Evolutionary conservation across 768 basidiomycete species (phyloP), one percentile per base, ranked within the genome.

Genomic region (Punctularia strigosozonata): DNA sequence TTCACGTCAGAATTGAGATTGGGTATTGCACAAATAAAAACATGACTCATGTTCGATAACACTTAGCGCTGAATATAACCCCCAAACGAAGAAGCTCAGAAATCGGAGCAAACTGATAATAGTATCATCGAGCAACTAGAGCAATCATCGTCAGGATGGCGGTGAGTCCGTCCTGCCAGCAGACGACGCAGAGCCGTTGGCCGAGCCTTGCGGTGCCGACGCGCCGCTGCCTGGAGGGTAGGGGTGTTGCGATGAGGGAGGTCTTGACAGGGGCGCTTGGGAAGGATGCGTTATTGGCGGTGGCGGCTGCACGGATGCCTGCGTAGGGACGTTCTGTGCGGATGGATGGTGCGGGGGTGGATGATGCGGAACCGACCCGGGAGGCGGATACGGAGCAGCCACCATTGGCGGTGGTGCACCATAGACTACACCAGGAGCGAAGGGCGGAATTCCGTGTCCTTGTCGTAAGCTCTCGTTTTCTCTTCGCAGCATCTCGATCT

Each of bases 401-500:
- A 73, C 65, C 22, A 65, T 58, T 68, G 61, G 45, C 32, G 69
- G 65, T 12, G 71, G 64, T 6, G 59, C 70, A 35, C n/a, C n/a
- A n/a, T n/a, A n/a, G n/a, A n/a, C n/a, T n/a, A n/a, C n/a, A n/a
- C 64, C 59, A 17, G 72, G 59, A 43, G 65, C 59, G 50, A 75
- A 78, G 2, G 68, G 55, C 22, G 56, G 52, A 26, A 60, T 64
- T 31, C 77, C 80, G 51, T 76, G 69, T 31, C 77, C 80, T 52
- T 76, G 69, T 36, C 80, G 80, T 40, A 72, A 42, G 43, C 56
- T 55, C 18, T 76, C 84, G 36, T 86, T 52, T 55, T 91, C 88
- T 48, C 81, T 77, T 50, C 83, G 69, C 42, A 90, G 60, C 57
- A 77, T 66, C 31, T 88, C 86, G 31, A 89, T 69, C 55, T 91